Conservation (phyloP, 352 stramenopile genomes). For the Pythium insidiosum region DNA sequence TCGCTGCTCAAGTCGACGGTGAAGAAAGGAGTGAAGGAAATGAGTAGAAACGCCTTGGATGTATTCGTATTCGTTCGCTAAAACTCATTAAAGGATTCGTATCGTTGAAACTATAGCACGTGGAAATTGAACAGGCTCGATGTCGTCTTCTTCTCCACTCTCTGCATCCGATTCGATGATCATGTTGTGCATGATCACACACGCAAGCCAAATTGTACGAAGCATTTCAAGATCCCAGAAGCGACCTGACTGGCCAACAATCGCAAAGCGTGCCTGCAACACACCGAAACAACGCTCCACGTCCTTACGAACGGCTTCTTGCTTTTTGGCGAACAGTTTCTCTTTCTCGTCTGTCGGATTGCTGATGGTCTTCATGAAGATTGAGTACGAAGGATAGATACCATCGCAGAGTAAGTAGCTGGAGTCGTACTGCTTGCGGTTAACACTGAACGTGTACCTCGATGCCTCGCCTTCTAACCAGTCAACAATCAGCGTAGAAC, state of each 20-base stretch:
- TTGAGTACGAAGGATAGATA: slow-evolving; percentile 14
- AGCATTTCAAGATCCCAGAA: neutral
- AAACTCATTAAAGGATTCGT: too few relatives aligned
- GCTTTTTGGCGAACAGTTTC: slow-evolving; percentile 4
- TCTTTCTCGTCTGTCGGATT: slow-evolving; percentile 2
- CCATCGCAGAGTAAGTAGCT: slow-evolving; percentile 19
- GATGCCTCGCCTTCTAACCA: slow-evolving; percentile 4
- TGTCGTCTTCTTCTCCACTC: neutral
- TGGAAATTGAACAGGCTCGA: neutral
- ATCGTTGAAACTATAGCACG: too few relatives aligned
- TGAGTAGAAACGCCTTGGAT: too few relatives aligned
- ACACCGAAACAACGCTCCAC: slow-evolving; percentile 23
- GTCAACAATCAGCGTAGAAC: slow-evolving; percentile 10
- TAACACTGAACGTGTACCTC: slow-evolving; percentile 1
- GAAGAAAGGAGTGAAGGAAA: too few relatives aligned
- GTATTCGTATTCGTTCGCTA: too few relatives aligned
- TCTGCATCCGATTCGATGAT: slow-evolving; percentile 6
- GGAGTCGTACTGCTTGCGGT: slow-evolving; percentile 4
- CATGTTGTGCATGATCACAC: slow-evolving; percentile 17
- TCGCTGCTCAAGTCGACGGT: too few relatives aligned
- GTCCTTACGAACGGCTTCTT: slow-evolving; percentile 19
- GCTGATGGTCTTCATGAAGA: slow-evolving; percentile 19
- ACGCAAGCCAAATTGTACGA: neutral
- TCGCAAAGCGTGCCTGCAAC: slow-evolving; percentile 5
- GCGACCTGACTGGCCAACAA: neutral